Evolutionary conservation across 345 rosid genomes (phyloP).

Genomic region (Orychophragmus violaceus): DNA sequence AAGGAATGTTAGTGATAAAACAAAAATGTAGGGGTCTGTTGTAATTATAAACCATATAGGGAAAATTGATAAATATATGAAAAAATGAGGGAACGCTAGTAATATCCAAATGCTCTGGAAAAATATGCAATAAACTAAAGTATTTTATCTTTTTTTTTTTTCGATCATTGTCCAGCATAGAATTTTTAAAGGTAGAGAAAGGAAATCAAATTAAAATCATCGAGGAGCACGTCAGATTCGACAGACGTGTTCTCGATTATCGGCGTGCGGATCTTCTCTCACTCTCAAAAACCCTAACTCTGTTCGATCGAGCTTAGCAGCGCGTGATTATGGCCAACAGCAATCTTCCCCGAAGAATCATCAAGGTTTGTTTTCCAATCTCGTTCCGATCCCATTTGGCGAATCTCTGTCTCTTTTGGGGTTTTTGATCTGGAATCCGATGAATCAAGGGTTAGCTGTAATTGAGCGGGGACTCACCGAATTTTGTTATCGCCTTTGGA

Average conservation of each 20-base stretch:
- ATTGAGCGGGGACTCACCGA: too few species aligned
- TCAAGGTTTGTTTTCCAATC: constrained; percentile 56
- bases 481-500: background rate
- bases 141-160: background rate
- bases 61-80: background rate
- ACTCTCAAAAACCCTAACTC: constrained; percentile 18
- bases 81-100: background rate
- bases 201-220: constrained; percentile 14
- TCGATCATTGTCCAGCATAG: too few species aligned
- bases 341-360: constrained; percentile 94
- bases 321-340: constrained; percentile 65
- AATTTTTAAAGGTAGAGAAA: background rate
- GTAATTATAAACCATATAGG: background rate
- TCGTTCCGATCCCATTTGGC: constrained; percentile 12
- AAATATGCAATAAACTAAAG: background rate
- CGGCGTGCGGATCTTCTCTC: background rate
- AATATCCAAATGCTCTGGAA: background rate
- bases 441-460: background rate
- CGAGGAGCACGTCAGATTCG: constrained; percentile 18
- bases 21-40: background rate
- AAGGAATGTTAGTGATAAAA: background rate
- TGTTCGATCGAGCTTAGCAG: background rate
- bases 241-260: constrained; percentile 3
- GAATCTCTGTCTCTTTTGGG: background rate
- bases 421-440: too few species aligned